These are phyloP conservation scores for Chlamydomonas eustigma DNA, from an alignment of 139 green algal species.

Conservation along the genomic window DNA sequence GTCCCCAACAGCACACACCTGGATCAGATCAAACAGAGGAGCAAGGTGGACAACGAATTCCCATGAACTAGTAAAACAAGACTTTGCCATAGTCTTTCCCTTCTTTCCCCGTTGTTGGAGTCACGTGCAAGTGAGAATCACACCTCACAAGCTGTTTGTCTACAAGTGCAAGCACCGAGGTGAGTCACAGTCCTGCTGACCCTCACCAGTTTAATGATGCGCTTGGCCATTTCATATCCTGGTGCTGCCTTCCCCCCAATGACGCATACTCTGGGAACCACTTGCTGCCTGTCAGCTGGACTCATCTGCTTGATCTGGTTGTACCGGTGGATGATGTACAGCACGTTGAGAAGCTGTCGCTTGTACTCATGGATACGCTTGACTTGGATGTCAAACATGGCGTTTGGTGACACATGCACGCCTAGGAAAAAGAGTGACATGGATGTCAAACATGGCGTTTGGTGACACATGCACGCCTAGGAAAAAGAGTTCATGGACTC, in stretches of 20 bases:
- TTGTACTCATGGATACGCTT: slow-evolving; percentile 97
- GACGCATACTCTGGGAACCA: slow-evolving; percentile 71
- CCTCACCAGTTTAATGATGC: slow-evolving; percentile 87
- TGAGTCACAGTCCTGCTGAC: too few relatives aligned
- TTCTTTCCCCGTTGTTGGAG: too few relatives aligned
- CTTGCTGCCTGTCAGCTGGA: slow-evolving; percentile 55
- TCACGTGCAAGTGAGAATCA: too few relatives aligned
- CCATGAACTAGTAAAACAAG: too few relatives aligned
- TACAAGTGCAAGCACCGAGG: too few relatives aligned
- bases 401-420: slow-evolving; percentile 61
- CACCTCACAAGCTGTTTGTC: too few relatives aligned
- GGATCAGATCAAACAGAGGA: too few relatives aligned
- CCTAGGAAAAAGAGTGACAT: slow-evolving; percentile 93
- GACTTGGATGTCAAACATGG: slow-evolving; percentile 96
- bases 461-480: slow-evolving; percentile 76
- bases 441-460: slow-evolving; percentile 90
- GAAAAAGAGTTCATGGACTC: slow-evolving; percentile 89
- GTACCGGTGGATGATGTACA: slow-evolving; percentile 82
- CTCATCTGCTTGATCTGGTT: slow-evolving; percentile 75
- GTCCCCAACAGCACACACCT: slow-evolving; percentile 59
- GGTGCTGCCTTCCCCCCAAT: slow-evolving; percentile 91
- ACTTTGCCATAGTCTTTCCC: too few relatives aligned
- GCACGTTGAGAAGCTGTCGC: slow-evolving; percentile 85
- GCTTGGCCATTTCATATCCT: slow-evolving; percentile 97
- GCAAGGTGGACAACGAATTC: too few relatives aligned